Evolutionary conservation across 331 rosid species (phyloP).

Genomic region (Saraca asoca): DNA sequence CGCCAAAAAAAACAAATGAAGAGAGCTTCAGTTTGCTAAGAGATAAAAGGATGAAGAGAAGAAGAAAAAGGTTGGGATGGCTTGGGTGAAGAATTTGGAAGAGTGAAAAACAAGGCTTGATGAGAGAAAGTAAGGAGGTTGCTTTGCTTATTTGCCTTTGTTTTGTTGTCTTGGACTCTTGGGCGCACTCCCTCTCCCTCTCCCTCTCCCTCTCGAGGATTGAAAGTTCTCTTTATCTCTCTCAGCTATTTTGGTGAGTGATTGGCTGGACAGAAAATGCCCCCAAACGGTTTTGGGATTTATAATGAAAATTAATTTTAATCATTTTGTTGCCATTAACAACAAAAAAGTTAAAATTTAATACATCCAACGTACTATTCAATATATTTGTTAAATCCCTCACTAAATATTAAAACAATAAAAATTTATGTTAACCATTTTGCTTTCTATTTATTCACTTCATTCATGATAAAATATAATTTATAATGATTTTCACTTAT

Average conservation of each 20-base stretch:
- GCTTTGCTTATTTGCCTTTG: constrained; percentile 46
- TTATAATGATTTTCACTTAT: no score
- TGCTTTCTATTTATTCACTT: no score
- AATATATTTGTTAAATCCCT: no score
- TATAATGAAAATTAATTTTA: constrained; percentile 22
- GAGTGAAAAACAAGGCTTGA: constrained; percentile 66
- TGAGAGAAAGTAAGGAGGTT: constrained; percentile 20
- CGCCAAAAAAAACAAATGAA: not conserved
- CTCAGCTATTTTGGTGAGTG: constrained; percentile 31
- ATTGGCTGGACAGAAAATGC: constrained; percentile 46
- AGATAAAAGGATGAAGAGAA: constrained; percentile 17
- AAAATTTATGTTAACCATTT: no score
- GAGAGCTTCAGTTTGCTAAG: not conserved
- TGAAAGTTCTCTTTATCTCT: not conserved
- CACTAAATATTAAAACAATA: no score
- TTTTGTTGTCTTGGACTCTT: constrained; percentile 41
- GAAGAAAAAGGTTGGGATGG: constrained; percentile 18
- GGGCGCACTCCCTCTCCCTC: not conserved
- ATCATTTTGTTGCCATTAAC: no score
- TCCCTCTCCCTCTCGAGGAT: constrained; percentile 13
- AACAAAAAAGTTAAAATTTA: no score
- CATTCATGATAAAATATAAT: no score
- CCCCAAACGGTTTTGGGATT: constrained; percentile 40
- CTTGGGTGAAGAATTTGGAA: constrained; percentile 43
- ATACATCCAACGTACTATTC: no score